Percentiles rank a stretch among this genome's conserved stretches.
These are phyloP conservation scores for Bullera alba DNA, from an alignment of 768 basidiomycete species.

Conservation along the genomic window DNA sequence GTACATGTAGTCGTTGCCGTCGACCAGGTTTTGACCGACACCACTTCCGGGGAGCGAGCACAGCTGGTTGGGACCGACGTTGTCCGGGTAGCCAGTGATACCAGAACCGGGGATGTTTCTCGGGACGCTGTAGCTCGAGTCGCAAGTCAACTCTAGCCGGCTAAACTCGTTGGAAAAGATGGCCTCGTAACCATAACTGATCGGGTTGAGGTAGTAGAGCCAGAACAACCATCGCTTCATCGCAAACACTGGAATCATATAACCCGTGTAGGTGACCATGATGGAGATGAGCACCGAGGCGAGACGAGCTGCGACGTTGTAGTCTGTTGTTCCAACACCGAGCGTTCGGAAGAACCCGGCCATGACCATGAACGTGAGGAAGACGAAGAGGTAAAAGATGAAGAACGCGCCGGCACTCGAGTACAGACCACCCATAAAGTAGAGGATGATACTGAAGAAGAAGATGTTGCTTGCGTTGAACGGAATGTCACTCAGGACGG, in stretches of 20 bases:
- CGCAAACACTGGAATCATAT: conserved; percentile 40
- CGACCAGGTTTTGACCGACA: conserved; percentile 55
- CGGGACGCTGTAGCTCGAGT: conserved; percentile 36
- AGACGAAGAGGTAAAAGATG: conserved; percentile 53
- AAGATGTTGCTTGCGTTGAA: conserved; percentile 44
- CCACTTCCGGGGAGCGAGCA: conserved; percentile 67
- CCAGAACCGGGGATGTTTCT: conserved; percentile 28
- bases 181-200: conserved; percentile 66
- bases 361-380: conserved; percentile 61
- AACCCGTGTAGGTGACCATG: conserved; percentile 49
- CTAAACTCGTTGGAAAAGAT: conserved; percentile 45
- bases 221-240: conserved; percentile 59
- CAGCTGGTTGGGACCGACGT: conserved; percentile 54
- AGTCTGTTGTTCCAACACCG: conserved; percentile 46
- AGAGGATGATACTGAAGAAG: conserved; percentile 43
- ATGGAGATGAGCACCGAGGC: conserved; percentile 65
- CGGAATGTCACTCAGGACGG: conserved; percentile 47
- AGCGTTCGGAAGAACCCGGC: conserved; percentile 75
- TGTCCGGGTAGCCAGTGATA: conserved; percentile 35
- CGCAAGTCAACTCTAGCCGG: conserved; percentile 36
- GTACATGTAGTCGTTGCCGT: conserved; percentile 58
- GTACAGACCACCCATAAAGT: conserved; percentile 47
- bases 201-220: conserved; percentile 69
- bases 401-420: conserved; percentile 44
- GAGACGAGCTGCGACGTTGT: conserved; percentile 58